Evolutionary conservation across 352 stramenopile genomes (phyloP).

Genomic region (Phytophthora cajani): DNA sequence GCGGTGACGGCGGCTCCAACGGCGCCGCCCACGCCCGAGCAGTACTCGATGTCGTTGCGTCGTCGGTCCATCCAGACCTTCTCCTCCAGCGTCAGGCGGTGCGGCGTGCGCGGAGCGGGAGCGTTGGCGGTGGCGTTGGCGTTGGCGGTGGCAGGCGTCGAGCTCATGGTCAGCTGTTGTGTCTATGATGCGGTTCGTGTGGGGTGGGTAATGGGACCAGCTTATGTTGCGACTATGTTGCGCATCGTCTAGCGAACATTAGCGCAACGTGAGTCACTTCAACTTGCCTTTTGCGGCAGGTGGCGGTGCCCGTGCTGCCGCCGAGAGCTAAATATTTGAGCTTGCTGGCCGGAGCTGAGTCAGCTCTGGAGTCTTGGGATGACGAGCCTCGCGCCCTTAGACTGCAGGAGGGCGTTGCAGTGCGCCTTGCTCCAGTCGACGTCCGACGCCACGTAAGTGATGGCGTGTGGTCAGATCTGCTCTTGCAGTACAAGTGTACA

Average conservation of each 20-base stretch:
- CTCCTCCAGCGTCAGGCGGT: slow-evolving; percentile 79
- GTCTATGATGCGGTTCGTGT: slow-evolving; percentile 15
- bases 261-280: slow-evolving; percentile 7
- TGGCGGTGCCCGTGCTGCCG: slow-evolving; percentile 5
- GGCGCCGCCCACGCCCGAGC: slow-evolving; percentile 60
- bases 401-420: background rate
- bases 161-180: slow-evolving; percentile 27
- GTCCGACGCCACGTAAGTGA: slow-evolving; percentile 13
- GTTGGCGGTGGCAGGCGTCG: background rate
- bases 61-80: slow-evolving; percentile 85
- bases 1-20: slow-evolving; percentile 58
- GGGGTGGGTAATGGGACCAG: background rate
- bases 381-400: slow-evolving; percentile 12
- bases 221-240: slow-evolving; percentile 16
- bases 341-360: slow-evolving; percentile 5
- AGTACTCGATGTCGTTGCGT: slow-evolving; percentile 71
- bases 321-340: slow-evolving; percentile 17
- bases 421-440: slow-evolving; percentile 16
- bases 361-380: slow-evolving; percentile 10
- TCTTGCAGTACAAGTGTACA: background rate
- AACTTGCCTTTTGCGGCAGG: slow-evolving; percentile 2
- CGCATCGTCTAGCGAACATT: background rate
- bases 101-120: slow-evolving; percentile 12
- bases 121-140: background rate
- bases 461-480: background rate